Evolutionary conservation across 1,284 basidiomycete species (phyloP).

Genomic region (Polyporus tsugae): DNA sequence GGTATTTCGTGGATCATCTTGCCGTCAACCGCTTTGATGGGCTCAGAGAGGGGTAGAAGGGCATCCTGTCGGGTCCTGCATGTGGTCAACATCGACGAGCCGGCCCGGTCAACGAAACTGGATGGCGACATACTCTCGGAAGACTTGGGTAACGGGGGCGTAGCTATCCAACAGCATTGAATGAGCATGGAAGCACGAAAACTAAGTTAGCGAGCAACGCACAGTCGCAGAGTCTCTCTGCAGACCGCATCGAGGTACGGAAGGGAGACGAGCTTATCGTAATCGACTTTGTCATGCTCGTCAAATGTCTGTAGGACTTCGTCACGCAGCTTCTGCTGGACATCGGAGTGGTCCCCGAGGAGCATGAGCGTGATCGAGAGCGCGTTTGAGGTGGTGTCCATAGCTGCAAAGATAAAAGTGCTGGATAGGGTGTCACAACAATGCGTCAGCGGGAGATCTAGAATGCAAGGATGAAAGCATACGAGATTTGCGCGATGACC

Average conservation of each 20-base stretch:
- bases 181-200: not conserved
- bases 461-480: not conserved
- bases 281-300: conserved; percentile 34
- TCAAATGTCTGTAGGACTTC: conserved; percentile 36
- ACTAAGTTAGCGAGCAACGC: not conserved
- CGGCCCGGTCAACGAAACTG: not conserved
- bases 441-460: not conserved
- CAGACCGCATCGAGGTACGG: conserved; percentile 46
- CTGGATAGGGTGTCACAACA: conserved; percentile 13
- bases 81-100: no score
- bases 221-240: conserved; percentile 43
- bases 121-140: conserved; percentile 15
- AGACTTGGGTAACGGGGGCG: conserved; percentile 10
- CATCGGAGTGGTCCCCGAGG: conserved; percentile 32
- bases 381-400: conserved; percentile 42
- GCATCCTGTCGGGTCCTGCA: conserved; percentile 32
- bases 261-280: conserved; percentile 41
- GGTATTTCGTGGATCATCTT: conserved; percentile 46
- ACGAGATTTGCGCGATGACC: conserved; percentile 34
- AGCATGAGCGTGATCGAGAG: conserved; percentile 40
- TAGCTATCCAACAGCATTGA: not conserved
- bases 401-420: conserved; percentile 39
- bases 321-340: conserved; percentile 35
- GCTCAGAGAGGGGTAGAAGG: conserved; percentile 36
- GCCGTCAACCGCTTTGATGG: conserved; percentile 37